Evolutionary conservation across 2,329 filamentous ascomycete species (phyloP).

Genomic region (Botrytis sinoallii): DNA sequence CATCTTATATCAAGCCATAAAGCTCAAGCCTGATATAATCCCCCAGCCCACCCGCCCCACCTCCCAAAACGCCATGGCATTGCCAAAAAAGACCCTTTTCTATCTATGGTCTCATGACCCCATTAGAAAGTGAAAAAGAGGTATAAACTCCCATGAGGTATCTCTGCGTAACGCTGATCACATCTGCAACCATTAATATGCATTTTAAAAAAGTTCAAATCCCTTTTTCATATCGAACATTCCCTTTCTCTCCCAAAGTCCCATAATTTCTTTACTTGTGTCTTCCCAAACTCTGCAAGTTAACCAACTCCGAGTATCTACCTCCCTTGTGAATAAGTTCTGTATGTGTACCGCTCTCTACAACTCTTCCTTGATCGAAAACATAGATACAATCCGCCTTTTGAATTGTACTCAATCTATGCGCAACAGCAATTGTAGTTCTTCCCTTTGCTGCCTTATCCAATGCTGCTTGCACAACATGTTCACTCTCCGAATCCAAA

Average conservation of each 20-base stretch:
- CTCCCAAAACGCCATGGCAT: constrained; percentile 1
- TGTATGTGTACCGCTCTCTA: constrained; percentile 77
- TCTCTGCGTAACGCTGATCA: constrained; percentile 2
- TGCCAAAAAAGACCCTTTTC: background rate
- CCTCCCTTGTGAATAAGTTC: constrained; percentile 69
- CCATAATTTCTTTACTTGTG: background rate
- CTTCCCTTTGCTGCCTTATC: constrained; percentile 79
- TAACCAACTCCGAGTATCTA: constrained; percentile 75
- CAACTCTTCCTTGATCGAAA: constrained; percentile 84
- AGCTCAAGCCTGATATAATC: background rate
- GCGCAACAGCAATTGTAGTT: constrained; percentile 92
- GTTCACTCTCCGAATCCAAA: constrained; percentile 72
- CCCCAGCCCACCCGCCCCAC: too few relatives aligned
- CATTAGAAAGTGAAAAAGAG: background rate
- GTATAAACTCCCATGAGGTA: constrained; percentile 1
- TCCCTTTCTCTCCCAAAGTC: background rate
- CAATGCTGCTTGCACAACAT: constrained; percentile 76
- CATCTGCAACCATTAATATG: background rate
- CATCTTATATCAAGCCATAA: background rate
- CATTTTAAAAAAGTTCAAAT: background rate
- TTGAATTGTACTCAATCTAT: constrained; percentile 88
- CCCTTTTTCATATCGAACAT: background rate
- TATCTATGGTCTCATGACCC: background rate
- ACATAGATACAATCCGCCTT: constrained; percentile 95
- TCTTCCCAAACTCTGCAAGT: constrained; percentile 71